Percentiles rank a stretch among this genome's conserved stretches.
Conservation (phyloP, 768 basidiomycete species). For the Serendipita indica region DNA sequence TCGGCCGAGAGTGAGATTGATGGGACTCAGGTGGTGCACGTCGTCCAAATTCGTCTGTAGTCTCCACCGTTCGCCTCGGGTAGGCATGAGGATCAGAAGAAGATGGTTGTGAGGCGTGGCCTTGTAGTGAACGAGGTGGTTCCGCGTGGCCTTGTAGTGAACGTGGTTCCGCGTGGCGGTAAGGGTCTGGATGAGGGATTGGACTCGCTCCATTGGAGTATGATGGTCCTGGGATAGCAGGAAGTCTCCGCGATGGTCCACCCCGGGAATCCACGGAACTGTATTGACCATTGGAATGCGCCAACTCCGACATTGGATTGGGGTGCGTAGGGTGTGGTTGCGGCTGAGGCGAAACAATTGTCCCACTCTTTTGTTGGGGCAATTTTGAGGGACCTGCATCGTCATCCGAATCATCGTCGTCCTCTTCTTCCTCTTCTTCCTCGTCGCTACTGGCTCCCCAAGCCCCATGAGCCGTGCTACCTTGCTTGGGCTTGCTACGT, state of each 20-base stretch:
- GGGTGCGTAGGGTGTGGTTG: conserved; percentile 9
- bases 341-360: conserved; percentile 2
- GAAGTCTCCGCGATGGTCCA: conserved; percentile 12
- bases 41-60: conserved; percentile 34
- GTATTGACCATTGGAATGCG: not conserved
- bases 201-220: not conserved
- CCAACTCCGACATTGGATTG: conserved; percentile 10
- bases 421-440: conserved; percentile 67
- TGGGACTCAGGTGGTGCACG: conserved; percentile 17
- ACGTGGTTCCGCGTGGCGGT: not conserved
- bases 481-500: conserved; percentile 30
- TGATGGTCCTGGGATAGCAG: conserved; percentile 14
- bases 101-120: not conserved
- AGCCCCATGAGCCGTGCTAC: conserved; percentile 30
- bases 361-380: not conserved
- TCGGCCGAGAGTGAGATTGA: not conserved
- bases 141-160: not conserved
- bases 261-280: not conserved
- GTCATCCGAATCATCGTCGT: conserved; percentile 30
- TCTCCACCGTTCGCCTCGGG: conserved; percentile 25
- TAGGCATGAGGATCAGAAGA: not conserved
- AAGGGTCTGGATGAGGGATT: not conserved
- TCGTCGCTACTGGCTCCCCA: conserved; percentile 68
- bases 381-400: conserved; percentile 11
- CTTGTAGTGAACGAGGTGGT: not conserved